Conservation (phyloP, 495 filamentous ascomycete species). For the Tuber magnatum region DNA sequence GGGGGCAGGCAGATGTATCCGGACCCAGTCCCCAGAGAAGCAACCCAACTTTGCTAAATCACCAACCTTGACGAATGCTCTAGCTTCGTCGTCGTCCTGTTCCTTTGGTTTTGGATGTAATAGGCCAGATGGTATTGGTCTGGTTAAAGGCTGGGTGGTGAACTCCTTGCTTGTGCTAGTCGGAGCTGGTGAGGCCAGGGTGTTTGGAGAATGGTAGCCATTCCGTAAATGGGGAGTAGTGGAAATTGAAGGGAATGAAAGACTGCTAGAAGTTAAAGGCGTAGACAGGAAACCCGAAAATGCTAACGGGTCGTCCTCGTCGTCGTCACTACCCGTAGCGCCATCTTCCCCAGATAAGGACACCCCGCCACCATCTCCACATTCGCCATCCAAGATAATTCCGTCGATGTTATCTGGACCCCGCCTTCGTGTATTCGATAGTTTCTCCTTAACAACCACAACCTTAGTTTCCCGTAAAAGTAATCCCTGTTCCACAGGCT, state of each 20-base stretch:
- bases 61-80: slow-evolving; percentile 79
- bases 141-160: slow-evolving; percentile 68
- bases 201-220: slow-evolving; percentile 48
- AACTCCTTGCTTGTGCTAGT: slow-evolving; percentile 53
- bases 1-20: slow-evolving; percentile 62
- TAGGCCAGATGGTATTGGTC: slow-evolving; percentile 64
- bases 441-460: slow-evolving; percentile 53
- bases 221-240: slow-evolving; percentile 33
- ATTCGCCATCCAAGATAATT: slow-evolving; percentile 48
- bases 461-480: slow-evolving; percentile 62
- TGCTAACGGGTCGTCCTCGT: slow-evolving; percentile 59
- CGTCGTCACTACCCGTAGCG: slow-evolving; percentile 55
- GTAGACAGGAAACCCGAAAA: slow-evolving; percentile 67
- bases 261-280: slow-evolving; percentile 53
- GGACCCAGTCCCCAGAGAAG: slow-evolving; percentile 98
- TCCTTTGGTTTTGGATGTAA: slow-evolving; percentile 70
- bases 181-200: slow-evolving; percentile 49
- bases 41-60: slow-evolving; percentile 81
- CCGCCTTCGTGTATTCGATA: slow-evolving; percentile 43
- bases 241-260: slow-evolving; percentile 50
- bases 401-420: slow-evolving; percentile 41
- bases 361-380: slow-evolving; percentile 48
- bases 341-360: slow-evolving; percentile 46
- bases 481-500: slow-evolving; percentile 75
- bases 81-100: slow-evolving; percentile 78